A percentile compares a stretch with the other conserved stretches of the same genome.
These are phyloP conservation scores for Kickxella alabastrina DNA, from an alignment of 192 early-diverging fungal genomes.

Conservation along the genomic window DNA sequence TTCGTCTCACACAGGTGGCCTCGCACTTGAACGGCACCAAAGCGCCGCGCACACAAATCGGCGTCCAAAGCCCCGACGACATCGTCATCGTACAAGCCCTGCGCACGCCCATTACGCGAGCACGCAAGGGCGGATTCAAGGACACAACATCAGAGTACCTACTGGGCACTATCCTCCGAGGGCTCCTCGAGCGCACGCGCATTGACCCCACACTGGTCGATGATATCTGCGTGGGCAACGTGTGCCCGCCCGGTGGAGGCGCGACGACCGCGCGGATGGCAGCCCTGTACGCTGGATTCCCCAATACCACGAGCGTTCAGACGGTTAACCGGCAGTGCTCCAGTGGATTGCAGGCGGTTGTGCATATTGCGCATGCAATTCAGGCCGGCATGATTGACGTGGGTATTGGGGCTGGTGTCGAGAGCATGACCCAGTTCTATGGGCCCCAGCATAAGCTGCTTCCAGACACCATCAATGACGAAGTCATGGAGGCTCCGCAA, in stretches of 20 bases:
- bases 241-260: slow-evolving; percentile 83
- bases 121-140: slow-evolving; percentile 88
- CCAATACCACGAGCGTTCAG: slow-evolving; percentile 71
- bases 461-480: slow-evolving; percentile 65
- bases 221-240: slow-evolving; percentile 94
- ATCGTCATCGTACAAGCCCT: slow-evolving; percentile 89
- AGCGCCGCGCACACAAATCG: slow-evolving; percentile 54
- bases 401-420: slow-evolving; percentile 93
- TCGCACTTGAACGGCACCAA: slow-evolving; percentile 46
- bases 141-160: slow-evolving; percentile 82
- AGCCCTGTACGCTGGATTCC: slow-evolving; percentile 86
- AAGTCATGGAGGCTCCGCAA: slow-evolving; percentile 65
- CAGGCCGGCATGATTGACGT: slow-evolving; percentile 84
- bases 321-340: slow-evolving; percentile 95
- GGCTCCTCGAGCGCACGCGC: slow-evolving; percentile 66
- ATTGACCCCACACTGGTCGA: slow-evolving; percentile 84
- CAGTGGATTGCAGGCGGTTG: slow-evolving; percentile 85
- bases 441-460: slow-evolving; percentile 67
- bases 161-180: slow-evolving; percentile 74
- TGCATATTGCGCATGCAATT: slow-evolving; percentile 83
- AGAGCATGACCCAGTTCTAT: slow-evolving; percentile 91
- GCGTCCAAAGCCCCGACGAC: slow-evolving; percentile 81
- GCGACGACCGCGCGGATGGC: slow-evolving; percentile 90
- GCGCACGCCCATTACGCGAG: slow-evolving; percentile 84
- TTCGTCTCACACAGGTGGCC: slow-evolving; percentile 47